Evolutionary conservation across 2,329 filamentous ascomycete species (phyloP), one percentile per base, ranked within the genome.

Genomic region (Pezicula neosporulosa): DNA sequence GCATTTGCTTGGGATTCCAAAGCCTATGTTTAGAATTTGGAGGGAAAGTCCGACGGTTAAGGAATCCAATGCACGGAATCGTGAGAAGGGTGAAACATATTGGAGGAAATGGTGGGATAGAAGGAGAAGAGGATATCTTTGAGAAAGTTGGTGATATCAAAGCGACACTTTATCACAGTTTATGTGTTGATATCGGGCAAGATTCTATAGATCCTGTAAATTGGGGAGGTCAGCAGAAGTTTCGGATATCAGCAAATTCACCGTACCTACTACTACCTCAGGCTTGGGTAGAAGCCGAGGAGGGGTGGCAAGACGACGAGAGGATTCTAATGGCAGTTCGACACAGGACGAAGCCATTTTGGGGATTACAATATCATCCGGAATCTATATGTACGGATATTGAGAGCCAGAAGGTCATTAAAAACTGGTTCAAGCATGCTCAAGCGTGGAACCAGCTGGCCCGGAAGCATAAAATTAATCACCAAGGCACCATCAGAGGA

Each of bases 1-100:
- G 86, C 0, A 85, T 90, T 24, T 89, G 86, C 63, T 72, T 90
- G 1, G 86, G 86, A 0, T 87, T 89, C 56, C 86, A 90, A 61
- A 85, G 81, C 52, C 66, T 89, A 45, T 82, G 80, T 53, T 66
- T 82, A 42, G 77, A 78, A 16, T 81, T 82, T 61, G 84, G 83
- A 1, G 77, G 77, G 5, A 65, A 69, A 6, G 75, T 88, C 7
- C 68, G 74, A 43, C 74, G 76, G 47, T 68, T 89, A 19, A 68
- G 69, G 1, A 75, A 83, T 79, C 61, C 64, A 21, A 33, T 78
- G 49, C 86, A 90, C 71, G 86, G 86, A 1, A 78, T 87, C 49
- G 75, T 87, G 5, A 77, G 78, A 44, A 68, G 70, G 4, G 73
- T 89, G 16, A 64, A 69, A 2, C 81, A 86, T 54, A 63, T 68